These are phyloP conservation scores for Globisporangium cystogenes DNA, from an alignment of 352 stramenopile species.

Conservation along the genomic window DNA sequence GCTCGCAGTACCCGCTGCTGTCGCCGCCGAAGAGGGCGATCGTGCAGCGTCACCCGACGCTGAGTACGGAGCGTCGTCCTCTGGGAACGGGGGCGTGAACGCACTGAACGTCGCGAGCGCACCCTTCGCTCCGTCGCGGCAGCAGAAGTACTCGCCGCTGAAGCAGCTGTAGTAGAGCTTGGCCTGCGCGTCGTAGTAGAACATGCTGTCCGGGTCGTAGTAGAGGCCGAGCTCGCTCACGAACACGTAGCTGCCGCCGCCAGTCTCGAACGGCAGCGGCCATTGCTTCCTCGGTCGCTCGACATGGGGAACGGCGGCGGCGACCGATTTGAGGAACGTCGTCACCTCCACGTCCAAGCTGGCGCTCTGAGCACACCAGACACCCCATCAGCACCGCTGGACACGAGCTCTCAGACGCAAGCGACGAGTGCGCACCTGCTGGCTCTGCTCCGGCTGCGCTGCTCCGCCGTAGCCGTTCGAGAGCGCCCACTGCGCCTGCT, in stretches of 20 bases:
- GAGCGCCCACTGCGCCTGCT: slow-evolving; percentile 82
- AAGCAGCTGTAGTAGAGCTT: slow-evolving; percentile 79
- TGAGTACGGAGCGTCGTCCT: slow-evolving; percentile 34
- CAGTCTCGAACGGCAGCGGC: slow-evolving; percentile 73
- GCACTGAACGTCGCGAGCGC: slow-evolving; percentile 30
- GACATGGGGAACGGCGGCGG: slow-evolving; percentile 37
- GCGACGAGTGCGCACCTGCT: neutral
- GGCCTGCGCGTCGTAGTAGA: slow-evolving; percentile 72
- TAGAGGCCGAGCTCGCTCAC: slow-evolving; percentile 63
- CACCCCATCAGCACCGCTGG: neutral
- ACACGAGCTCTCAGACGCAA: neutral
- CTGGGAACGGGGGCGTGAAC: slow-evolving; percentile 41
- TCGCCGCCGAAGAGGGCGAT: neutral
- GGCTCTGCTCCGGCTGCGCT: neutral
- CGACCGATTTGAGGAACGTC: slow-evolving; percentile 48
- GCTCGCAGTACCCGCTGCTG: neutral
- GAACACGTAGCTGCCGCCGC: slow-evolving; percentile 71
- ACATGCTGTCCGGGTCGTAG: slow-evolving; percentile 80
- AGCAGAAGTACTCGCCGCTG: slow-evolving; percentile 59
- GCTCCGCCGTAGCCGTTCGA: slow-evolving; percentile 37
- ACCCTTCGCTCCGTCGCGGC: slow-evolving; percentile 17
- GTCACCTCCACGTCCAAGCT: slow-evolving; percentile 46
- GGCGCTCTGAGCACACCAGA: slow-evolving; percentile 13
- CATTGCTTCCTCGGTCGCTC: slow-evolving; percentile 76
- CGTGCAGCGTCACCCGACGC: neutral